Evolutionary conservation across 78 protist genomes (phyloP).

Genomic region (Dictyostelium purpureum): DNA sequence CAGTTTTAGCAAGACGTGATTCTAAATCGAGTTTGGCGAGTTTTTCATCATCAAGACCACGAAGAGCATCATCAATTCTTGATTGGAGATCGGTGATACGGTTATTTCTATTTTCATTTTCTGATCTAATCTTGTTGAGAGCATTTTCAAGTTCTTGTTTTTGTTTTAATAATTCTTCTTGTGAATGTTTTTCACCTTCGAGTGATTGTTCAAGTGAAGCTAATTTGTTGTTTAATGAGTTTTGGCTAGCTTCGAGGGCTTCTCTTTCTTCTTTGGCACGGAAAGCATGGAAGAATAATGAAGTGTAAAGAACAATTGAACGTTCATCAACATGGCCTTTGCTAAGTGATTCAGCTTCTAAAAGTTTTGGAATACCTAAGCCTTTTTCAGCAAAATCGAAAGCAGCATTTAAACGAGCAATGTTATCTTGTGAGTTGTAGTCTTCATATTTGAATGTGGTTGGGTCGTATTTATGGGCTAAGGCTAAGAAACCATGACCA

Average conservation of each 20-base stretch:
- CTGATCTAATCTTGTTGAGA: constrained; percentile 3
- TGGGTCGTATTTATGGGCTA: constrained; percentile 80
- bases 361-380: constrained; percentile 70
- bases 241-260: constrained; percentile 70
- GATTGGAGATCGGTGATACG: constrained; percentile 64
- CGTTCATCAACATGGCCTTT: constrained; percentile 87
- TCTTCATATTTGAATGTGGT: constrained; percentile 38
- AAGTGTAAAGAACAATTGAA: constrained; percentile 79
- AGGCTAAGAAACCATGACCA: constrained; percentile 80
- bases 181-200: constrained; percentile 60
- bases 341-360: constrained; percentile 81
- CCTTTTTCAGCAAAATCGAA: constrained; percentile 82
- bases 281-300: constrained; percentile 84
- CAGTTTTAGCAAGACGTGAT: constrained; percentile 71
- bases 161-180: constrained; percentile 49
- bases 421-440: constrained; percentile 2
- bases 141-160: constrained; percentile 51
- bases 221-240: constrained; percentile 40
- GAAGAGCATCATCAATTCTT: constrained; percentile 68
- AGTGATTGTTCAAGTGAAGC: constrained; percentile 59
- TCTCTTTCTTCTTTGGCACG: constrained; percentile 79
- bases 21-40: constrained; percentile 76
- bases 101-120: constrained; percentile 47
- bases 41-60: constrained; percentile 73
- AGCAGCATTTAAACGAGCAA: constrained; percentile 73